These are phyloP conservation scores for Candida adriatica DNA, from an alignment of 805 yeast genomes.

Conservation along the genomic window DNA sequence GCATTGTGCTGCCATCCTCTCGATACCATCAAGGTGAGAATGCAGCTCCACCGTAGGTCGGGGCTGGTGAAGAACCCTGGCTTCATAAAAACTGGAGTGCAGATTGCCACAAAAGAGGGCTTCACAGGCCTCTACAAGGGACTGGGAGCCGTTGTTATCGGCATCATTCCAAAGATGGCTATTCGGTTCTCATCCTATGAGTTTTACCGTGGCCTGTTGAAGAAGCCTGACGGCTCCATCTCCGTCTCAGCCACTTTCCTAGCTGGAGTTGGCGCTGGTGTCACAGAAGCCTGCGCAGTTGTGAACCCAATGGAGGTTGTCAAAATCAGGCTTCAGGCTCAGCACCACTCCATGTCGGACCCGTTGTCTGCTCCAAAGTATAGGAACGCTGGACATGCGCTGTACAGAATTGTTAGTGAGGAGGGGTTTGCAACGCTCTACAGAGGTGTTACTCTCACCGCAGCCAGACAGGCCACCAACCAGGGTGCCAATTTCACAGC, in stretches of 20 bases:
- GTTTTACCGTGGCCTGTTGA: constrained; percentile 66
- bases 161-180: constrained; percentile 98
- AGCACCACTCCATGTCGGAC: constrained; percentile 82
- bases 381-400: constrained; percentile 89
- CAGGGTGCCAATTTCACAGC: constrained; percentile 98
- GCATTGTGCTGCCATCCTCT: constrained; percentile 98
- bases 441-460: constrained; percentile 92
- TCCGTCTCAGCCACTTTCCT: constrained; percentile 71
- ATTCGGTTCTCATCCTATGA: constrained; percentile 93
- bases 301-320: constrained; percentile 98
- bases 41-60: constrained; percentile 78
- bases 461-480: constrained; percentile 96
- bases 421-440: constrained; percentile 87
- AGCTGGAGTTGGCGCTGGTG: constrained; percentile 97
- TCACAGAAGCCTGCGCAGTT: constrained; percentile 89
- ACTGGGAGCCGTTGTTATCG: constrained; percentile 93
- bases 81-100: constrained; percentile 71
- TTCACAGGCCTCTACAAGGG: constrained; percentile 89
- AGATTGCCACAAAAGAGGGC: constrained; percentile 74
- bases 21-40: constrained; percentile 94
- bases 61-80: constrained; percentile 77
- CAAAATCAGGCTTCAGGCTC: constrained; percentile 93
- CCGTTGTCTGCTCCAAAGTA: constrained; percentile 75
- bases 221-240: constrained; percentile 56
- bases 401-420: constrained; percentile 74